Conservation (phyloP, 805 yeast species). For the Kazachstania taianensis region DNA sequence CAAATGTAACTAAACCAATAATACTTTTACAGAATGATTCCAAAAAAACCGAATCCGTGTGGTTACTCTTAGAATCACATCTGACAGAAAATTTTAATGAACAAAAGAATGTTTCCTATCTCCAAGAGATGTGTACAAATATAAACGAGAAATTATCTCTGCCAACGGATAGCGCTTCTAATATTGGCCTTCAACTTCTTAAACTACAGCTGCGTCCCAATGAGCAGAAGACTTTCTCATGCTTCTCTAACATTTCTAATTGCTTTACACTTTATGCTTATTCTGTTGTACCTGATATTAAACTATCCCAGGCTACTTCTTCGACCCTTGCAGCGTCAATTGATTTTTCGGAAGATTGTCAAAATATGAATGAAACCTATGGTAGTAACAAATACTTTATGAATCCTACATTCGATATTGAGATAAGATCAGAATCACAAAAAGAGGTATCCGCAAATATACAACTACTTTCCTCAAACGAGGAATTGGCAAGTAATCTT, state of each 20-base stretch:
- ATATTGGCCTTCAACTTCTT: slow-evolving; percentile 33
- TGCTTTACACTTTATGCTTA: slow-evolving; percentile 18
- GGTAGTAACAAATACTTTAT: slow-evolving; percentile 7
- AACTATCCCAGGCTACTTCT: not conserved
- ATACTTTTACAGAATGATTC: slow-evolving; percentile 31
- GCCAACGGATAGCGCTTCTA: slow-evolving; percentile 18
- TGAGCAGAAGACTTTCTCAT: slow-evolving; percentile 8
- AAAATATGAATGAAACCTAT: not conserved
- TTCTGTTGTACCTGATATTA: slow-evolving; percentile 8
- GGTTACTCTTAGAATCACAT: slow-evolving; percentile 45
- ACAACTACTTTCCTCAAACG: slow-evolving; percentile 9
- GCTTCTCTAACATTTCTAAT: slow-evolving; percentile 18
- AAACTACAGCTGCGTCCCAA: slow-evolving; percentile 14
- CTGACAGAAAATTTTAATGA: slow-evolving; percentile 15
- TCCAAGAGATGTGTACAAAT: slow-evolving; percentile 13
- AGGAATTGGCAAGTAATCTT: slow-evolving; percentile 11
- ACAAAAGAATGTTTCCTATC: slow-evolving; percentile 7
- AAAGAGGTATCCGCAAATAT: slow-evolving; percentile 11
- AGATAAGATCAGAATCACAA: slow-evolving; percentile 3
- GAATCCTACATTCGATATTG: slow-evolving; percentile 19
- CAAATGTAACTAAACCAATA: slow-evolving; percentile 34
- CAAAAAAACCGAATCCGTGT: slow-evolving; percentile 25
- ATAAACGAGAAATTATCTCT: slow-evolving; percentile 7
- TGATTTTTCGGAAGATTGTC: not conserved
- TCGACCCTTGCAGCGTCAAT: not conserved